Base-by-base conservation (phyloP, 2,329 filamentous ascomycete genomes). In the Dothidotthia symphoricarpi region DNA sequence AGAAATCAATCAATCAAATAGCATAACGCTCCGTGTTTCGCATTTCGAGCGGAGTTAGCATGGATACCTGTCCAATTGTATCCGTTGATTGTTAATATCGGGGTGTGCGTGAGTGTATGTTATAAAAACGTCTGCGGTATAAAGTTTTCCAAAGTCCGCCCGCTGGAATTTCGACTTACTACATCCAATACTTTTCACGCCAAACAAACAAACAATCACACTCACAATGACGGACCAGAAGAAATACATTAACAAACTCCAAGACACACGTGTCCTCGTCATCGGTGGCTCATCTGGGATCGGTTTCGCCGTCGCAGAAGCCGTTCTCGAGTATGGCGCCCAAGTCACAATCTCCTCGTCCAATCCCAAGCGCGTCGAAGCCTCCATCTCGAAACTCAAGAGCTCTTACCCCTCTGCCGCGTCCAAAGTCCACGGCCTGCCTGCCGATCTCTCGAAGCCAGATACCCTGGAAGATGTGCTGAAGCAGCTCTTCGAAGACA, bases 231-330 rank as follows among this genome's bases (percentile, higher is more conserved):
- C 66, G 11, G 69, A 73, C 49, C 62, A 69, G 51, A 59, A 50
- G 37, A 72, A 72, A 49, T 73, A 72, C 51, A 64, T 61, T 37
- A 72, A 73, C 47, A 77, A 76, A 55, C 72, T 78, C 22, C 45
- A 61, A 9, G 61, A 57, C 47, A 57, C 64, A 17, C 70, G 68
- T 43, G 63, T 83, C 50, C 75, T 86, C 27, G 65, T 86, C 54
- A 71, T 85, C 31, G 82, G 82, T 29, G 83, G 80, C 27, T 77
- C 78, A 2, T 74, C 76, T 12, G 82, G 82, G 34, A 81, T 86
- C 27, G 82, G 82, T 22, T 79, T 74, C 47, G 73, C 68, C 37
- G 77, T 81, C 9, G 81, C 82, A 34, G 75, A 82, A 68, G 76
- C 74, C 2, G 67, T 71, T 11, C 57, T 83, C 28, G 75, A 77